These are phyloP conservation scores for Phytophthora constricta DNA, from an alignment of 352 stramenopile species.

Conservation along the genomic window DNA sequence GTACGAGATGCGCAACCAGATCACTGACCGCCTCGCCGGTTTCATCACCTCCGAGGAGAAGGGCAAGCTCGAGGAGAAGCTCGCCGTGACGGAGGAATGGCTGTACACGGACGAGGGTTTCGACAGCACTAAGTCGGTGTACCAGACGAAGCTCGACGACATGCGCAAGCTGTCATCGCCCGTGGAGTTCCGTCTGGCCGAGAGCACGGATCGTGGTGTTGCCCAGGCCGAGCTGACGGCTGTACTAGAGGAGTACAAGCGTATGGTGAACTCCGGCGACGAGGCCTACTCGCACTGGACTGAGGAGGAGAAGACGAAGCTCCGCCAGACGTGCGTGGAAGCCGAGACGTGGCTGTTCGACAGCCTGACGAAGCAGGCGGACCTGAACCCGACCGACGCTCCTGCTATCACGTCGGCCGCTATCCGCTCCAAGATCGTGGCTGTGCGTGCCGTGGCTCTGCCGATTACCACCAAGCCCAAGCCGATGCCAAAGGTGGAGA, in stretches of 20 bases:
- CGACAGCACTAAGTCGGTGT: conserved; percentile 97
- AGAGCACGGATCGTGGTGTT: conserved; percentile 89
- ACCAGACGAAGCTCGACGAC: conserved; percentile 95
- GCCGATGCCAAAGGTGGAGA: conserved; percentile 83
- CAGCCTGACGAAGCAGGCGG: conserved; percentile 94
- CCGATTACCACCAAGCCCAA: conserved; percentile 98
- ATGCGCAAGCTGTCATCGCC: conserved; percentile 93
- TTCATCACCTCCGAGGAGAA: conserved; percentile 94
- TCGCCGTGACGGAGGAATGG: conserved; percentile 97
- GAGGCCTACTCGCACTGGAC: conserved; percentile 96
- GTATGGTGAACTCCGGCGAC: conserved; percentile 93
- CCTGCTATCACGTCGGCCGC: conserved; percentile 92
- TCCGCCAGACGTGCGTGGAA: conserved; percentile 90
- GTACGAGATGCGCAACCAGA: conserved; percentile 99
- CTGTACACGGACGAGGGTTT: conserved; percentile 99
- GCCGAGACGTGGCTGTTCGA: conserved; percentile 97
- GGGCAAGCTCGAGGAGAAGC: conserved; percentile 82
- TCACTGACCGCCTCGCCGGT: conserved; percentile 81
- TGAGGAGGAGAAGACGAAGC: conserved; percentile 94
- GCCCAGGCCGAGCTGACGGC: conserved; percentile 92
- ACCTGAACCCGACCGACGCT: conserved; percentile 82
- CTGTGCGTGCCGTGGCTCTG: conserved; percentile 89
- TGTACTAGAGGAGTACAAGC: conserved; percentile 95
- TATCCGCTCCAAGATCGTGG: conserved; percentile 91
- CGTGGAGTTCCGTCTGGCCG: conserved; percentile 93